Percentiles rank a stretch among this genome's conserved stretches.
Conservation (phyloP, 805 yeast genomes). For the Kazachstania viticola region DNA sequence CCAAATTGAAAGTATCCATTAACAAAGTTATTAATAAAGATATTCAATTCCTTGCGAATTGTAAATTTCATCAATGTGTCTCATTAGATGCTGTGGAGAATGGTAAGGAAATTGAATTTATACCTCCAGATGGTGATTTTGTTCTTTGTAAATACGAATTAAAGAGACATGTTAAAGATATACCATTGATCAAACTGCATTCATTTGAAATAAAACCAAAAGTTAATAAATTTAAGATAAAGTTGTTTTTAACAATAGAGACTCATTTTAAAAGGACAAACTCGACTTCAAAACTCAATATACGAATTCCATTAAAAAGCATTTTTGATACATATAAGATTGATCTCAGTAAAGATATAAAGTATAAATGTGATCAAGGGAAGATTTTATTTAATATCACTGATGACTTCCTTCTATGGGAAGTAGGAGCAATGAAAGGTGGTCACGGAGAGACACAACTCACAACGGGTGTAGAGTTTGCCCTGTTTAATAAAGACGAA, state of each 20-base stretch:
- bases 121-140: conserved; percentile 87
- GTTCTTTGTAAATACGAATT: conserved; percentile 36
- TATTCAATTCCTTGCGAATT: conserved; percentile 41
- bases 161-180: conserved; percentile 24
- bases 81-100: conserved; percentile 50
- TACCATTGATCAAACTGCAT: conserved; percentile 29
- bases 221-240: conserved; percentile 16
- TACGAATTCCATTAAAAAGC: conserved; percentile 22
- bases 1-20: conserved; percentile 60
- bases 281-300: conserved; percentile 23
- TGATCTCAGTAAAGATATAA: conserved; percentile 40
- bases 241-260: conserved; percentile 14
- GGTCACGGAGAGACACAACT: conserved; percentile 39
- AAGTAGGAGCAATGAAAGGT: conserved; percentile 45
- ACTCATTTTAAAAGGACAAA: conserved; percentile 28
- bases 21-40: conserved; percentile 48
- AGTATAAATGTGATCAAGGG: conserved; percentile 64
- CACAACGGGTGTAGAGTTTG: conserved; percentile 45
- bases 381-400: conserved; percentile 63
- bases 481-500: conserved; percentile 23
- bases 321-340: conserved; percentile 30
- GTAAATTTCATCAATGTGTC: conserved; percentile 86
- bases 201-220: conserved; percentile 18
- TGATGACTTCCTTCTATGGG: conserved; percentile 61
- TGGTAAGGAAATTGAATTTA: conserved; percentile 48